phyloP scores from a whole-genome alignment of 345 rosid species.

The Boechera stricta region DNA sequence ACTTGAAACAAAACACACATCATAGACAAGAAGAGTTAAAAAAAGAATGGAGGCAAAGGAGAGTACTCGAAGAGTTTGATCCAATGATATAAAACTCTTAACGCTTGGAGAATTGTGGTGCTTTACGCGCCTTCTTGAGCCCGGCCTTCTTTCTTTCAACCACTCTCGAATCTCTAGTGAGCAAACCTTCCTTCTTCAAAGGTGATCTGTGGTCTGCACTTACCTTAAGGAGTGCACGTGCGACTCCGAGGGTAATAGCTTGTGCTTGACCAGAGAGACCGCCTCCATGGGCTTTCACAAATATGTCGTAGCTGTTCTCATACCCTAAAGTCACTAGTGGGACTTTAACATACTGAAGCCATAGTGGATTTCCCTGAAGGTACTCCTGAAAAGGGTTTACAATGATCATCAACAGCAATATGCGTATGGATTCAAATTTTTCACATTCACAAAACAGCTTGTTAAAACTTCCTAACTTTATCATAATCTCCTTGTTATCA shows the following conservation, averaged over 20 bases:
- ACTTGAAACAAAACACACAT: slow-evolving; percentile 20
- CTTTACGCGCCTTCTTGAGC: slow-evolving; percentile 96
- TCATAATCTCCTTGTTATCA: not conserved
- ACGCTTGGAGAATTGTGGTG: slow-evolving; percentile 92
- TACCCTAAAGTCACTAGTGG: slow-evolving; percentile 85
- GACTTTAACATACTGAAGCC: slow-evolving; percentile 86
- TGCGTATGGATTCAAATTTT: not conserved
- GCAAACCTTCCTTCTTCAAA: slow-evolving; percentile 77
- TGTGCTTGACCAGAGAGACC: slow-evolving; percentile 98
- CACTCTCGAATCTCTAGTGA: slow-evolving; percentile 85
- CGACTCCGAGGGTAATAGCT: slow-evolving; percentile 87
- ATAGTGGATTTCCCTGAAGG: slow-evolving; percentile 94
- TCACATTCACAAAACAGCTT: slow-evolving; percentile 21
- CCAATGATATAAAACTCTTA: slow-evolving; percentile 40
- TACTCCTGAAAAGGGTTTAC: slow-evolving; percentile 64
- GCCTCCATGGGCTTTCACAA: slow-evolving; percentile 94
- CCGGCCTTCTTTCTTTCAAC: slow-evolving; percentile 97
- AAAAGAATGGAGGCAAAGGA: slow-evolving; percentile 26
- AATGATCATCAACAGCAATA: slow-evolving; percentile 5
- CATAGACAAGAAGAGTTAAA: slow-evolving; percentile 1
- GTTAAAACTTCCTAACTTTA: not conserved
- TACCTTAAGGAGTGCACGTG: slow-evolving; percentile 87
- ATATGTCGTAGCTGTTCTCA: slow-evolving; percentile 80
- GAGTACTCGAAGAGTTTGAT: slow-evolving; percentile 12
- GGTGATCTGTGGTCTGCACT: slow-evolving; percentile 74